Evolutionary conservation across 2,329 filamentous ascomycete species (phyloP).

Genomic region (Myotisia sp.): DNA sequence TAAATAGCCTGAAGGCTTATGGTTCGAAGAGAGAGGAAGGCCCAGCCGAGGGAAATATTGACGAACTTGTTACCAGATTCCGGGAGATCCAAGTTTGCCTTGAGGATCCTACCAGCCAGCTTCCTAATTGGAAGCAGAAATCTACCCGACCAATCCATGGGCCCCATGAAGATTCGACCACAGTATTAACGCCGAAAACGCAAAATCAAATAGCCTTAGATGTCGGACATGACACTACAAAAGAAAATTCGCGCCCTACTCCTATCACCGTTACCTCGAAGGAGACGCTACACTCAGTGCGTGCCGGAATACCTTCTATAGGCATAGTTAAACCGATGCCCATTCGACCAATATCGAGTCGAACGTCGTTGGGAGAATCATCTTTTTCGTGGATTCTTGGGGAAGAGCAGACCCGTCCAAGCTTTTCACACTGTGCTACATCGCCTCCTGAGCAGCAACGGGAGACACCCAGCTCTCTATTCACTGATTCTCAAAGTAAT

Average conservation of each 20-base stretch:
- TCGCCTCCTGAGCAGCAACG: slow-evolving; percentile 31
- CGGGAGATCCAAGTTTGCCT: slow-evolving; percentile 32
- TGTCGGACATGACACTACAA: neutral
- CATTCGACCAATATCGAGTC: slow-evolving; percentile 18
- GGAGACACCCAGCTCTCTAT: slow-evolving; percentile 17
- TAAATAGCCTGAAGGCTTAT: slow-evolving; percentile 28
- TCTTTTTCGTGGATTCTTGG: slow-evolving; percentile 40
- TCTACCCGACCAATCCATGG: neutral
- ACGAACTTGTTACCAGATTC: slow-evolving; percentile 28
- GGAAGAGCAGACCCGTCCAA: slow-evolving; percentile 29
- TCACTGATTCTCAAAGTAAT: slow-evolving; percentile 10
- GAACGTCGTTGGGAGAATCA: slow-evolving; percentile 32
- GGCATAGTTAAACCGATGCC: slow-evolving; percentile 14
- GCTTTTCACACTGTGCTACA: slow-evolving; percentile 34
- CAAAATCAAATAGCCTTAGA: neutral
- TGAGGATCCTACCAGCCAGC: slow-evolving; percentile 25
- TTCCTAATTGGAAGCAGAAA: slow-evolving; percentile 8
- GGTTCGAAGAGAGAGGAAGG: slow-evolving; percentile 7
- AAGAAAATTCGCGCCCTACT: slow-evolving; percentile 1
- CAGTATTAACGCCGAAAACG: neutral
- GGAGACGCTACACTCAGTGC: neutral
- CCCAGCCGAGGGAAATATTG: slow-evolving; percentile 4
- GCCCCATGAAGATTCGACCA: neutral
- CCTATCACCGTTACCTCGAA: neutral
- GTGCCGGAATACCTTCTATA: slow-evolving; percentile 1